Conservation (phyloP, 495 filamentous ascomycete species). For the Saxispiralis lemnorum region DNA sequence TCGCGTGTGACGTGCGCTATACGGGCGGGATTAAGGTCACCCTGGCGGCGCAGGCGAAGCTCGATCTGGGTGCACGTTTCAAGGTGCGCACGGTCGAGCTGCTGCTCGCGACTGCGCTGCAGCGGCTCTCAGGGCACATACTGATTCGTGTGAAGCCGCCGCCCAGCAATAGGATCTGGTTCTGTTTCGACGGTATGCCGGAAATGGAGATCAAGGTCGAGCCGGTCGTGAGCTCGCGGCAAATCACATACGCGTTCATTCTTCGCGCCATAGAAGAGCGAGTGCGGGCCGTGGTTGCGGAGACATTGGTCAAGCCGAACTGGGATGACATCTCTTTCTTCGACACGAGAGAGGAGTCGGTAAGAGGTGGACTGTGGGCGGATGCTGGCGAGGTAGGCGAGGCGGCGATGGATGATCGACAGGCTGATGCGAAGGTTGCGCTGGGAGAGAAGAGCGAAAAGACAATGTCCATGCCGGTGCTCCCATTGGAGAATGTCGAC, state of each 20-base stretch:
- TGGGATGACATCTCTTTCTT: slow-evolving; percentile 92
- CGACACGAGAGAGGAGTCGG: slow-evolving; percentile 52
- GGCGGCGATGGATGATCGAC: slow-evolving; percentile 17
- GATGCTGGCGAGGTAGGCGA: slow-evolving; percentile 24
- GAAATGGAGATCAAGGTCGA: slow-evolving; percentile 84
- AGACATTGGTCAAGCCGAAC: slow-evolving; percentile 82
- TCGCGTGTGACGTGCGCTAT: slow-evolving; percentile 76
- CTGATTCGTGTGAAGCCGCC: slow-evolving; percentile 82
- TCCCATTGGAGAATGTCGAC: background rate
- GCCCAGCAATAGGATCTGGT: slow-evolving; percentile 86
- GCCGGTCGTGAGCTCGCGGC: slow-evolving; percentile 83
- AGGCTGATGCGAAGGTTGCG: background rate
- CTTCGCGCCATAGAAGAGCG: slow-evolving; percentile 83
- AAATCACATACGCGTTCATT: slow-evolving; percentile 86
- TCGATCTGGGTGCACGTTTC: slow-evolving; percentile 76
- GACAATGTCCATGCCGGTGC: slow-evolving; percentile 5
- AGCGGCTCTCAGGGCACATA: slow-evolving; percentile 68
- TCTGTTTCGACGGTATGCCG: slow-evolving; percentile 80
- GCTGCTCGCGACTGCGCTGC: slow-evolving; percentile 69
- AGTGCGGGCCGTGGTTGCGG: slow-evolving; percentile 80
- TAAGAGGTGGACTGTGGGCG: slow-evolving; percentile 80
- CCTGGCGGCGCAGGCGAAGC: slow-evolving; percentile 72
- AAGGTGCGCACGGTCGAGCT: slow-evolving; percentile 80
- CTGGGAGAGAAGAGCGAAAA: slow-evolving; percentile 17
- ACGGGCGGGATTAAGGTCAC: slow-evolving; percentile 76